phyloP scores from a whole-genome alignment of 495 filamentous ascomycete genomes.

The Hypomontagnella submonticulosa region DNA sequence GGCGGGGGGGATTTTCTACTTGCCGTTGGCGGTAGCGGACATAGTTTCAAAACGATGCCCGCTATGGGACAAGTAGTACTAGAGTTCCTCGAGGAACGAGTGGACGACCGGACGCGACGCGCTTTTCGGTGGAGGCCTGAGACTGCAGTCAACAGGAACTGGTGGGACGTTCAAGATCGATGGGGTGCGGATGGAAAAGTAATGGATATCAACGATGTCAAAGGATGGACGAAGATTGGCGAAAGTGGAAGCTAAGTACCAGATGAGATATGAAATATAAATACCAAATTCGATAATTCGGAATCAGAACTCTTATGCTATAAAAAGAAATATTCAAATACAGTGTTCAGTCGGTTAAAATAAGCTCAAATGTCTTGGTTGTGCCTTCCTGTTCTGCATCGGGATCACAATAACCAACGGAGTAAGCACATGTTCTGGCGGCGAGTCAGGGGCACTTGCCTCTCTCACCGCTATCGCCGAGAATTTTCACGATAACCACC shows the following conservation, averaged over 20 bases:
- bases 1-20: no score
- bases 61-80: no score
- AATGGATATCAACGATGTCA: slow-evolving; percentile 39
- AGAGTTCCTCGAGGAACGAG: no score
- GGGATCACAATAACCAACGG: slow-evolving; percentile 15
- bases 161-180: slow-evolving; percentile 56
- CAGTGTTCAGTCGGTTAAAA: no score
- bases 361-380: no score
- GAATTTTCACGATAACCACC: slow-evolving; percentile 32
- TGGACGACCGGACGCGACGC: slow-evolving; percentile 46
- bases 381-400: not conserved
- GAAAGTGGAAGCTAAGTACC: not conserved
- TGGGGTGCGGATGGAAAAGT: slow-evolving; percentile 19
- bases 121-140: slow-evolving; percentile 65
- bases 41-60: no score
- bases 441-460: slow-evolving; percentile 20
- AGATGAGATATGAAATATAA: no score
- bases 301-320: no score
- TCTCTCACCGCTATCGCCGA: slow-evolving; percentile 33
- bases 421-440: slow-evolving; percentile 26
- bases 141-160: slow-evolving; percentile 56
- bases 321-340: no score
- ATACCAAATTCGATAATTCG: no score
- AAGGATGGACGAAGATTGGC: slow-evolving; percentile 35
- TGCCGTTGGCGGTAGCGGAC: no score